Percentiles rank a stretch among this genome's conserved stretches.
Evolutionary conservation across 148 eudicot species (phyloP).

Genomic region (Hydrangea macrophylla): DNA sequence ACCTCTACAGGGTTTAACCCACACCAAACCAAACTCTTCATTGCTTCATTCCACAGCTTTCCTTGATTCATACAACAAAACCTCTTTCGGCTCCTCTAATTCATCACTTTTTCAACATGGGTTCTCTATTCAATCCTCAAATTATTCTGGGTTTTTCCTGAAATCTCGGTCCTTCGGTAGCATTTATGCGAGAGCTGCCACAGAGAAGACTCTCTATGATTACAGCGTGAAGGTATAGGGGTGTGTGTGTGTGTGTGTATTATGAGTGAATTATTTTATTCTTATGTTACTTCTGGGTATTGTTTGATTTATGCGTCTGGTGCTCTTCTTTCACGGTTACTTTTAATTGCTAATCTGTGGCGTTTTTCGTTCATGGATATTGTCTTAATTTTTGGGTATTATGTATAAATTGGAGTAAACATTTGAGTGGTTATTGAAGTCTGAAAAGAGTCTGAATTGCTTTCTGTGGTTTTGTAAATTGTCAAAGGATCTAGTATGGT

Average conservation of each 20-base stretch:
- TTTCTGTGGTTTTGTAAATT: neutral
- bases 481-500: neutral
- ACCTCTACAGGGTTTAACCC: constrained; percentile 22
- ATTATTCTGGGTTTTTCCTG: constrained; percentile 37
- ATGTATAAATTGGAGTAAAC: neutral
- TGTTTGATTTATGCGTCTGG: neutral
- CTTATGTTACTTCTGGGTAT: neutral
- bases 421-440: neutral
- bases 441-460: neutral
- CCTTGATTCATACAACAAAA: constrained; percentile 24
- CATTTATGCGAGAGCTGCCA: constrained; percentile 68
- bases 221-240: constrained; percentile 70
- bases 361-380: neutral
- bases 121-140: constrained; percentile 35
- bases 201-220: constrained; percentile 72
- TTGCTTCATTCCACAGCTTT: constrained; percentile 24
- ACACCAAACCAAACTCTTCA: constrained; percentile 14
- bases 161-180: constrained; percentile 32
- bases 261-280: neutral
- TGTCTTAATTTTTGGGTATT: neutral
- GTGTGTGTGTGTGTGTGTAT: neutral
- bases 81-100: constrained; percentile 40
- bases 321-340: neutral
- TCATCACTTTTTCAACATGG: constrained; percentile 47
- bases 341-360: neutral